phyloP scores from a whole-genome alignment of 2,329 filamentous ascomycete species.

The Aspergillus fumigatus region DNA sequence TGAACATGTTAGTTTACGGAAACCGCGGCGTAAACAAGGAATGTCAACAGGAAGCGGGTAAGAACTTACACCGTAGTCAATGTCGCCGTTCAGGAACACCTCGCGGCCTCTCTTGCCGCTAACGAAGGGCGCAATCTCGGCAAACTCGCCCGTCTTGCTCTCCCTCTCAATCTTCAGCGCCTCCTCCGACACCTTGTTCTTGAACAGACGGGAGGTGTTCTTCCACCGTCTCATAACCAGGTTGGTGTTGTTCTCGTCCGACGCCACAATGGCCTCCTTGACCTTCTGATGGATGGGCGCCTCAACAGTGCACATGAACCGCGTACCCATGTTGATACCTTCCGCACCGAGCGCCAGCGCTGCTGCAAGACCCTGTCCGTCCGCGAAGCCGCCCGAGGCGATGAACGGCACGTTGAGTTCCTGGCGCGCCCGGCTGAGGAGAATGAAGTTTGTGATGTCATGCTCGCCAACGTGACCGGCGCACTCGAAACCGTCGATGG shows the following conservation, averaged over 20 bases:
- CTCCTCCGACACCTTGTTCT: slow-evolving; percentile 79
- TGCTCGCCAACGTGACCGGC: slow-evolving; percentile 61
- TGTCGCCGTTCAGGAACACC: slow-evolving; percentile 89
- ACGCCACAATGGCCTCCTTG: slow-evolving; percentile 85
- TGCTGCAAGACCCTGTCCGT: slow-evolving; percentile 87
- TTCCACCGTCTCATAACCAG: slow-evolving; percentile 85
- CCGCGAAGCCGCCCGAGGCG: slow-evolving; percentile 90
- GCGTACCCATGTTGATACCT: slow-evolving; percentile 97
- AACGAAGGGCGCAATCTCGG: slow-evolving; percentile 79
- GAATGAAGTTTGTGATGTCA: slow-evolving; percentile 53
- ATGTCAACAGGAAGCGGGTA: not conserved
- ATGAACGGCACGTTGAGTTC: slow-evolving; percentile 84
- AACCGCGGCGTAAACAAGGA: not conserved
- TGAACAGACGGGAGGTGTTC: slow-evolving; percentile 85
- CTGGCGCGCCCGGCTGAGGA: slow-evolving; percentile 81
- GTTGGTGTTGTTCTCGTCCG: slow-evolving; percentile 85
- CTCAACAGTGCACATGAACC: slow-evolving; percentile 95
- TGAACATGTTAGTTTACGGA: slow-evolving; percentile 8
- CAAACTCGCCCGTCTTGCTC: slow-evolving; percentile 80
- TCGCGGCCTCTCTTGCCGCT: slow-evolving; percentile 86
- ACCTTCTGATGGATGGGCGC: slow-evolving; percentile 89
- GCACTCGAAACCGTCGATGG: slow-evolving; percentile 97
- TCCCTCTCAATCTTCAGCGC: slow-evolving; percentile 79
- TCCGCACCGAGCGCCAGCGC: slow-evolving; percentile 85
- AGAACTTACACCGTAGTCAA: slow-evolving; percentile 74